phyloP scores from a whole-genome alignment of 2,329 filamentous ascomycete species.

The Polychaeton citri region DNA sequence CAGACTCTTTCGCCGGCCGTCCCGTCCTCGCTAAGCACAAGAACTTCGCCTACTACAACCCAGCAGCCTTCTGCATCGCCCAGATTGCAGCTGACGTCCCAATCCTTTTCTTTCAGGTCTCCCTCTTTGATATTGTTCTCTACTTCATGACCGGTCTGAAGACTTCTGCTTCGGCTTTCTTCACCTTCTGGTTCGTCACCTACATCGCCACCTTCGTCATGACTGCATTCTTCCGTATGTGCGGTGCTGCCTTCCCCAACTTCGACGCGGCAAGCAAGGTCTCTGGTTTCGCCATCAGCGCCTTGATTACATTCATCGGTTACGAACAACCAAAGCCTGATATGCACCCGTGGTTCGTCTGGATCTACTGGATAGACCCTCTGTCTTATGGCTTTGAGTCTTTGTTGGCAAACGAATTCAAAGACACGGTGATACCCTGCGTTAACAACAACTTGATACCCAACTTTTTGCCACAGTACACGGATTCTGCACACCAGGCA shows the following conservation, averaged over 20 bases:
- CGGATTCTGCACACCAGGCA: slow-evolving; percentile 18
- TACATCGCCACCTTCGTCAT: slow-evolving; percentile 29
- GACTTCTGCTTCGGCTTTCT: slow-evolving; percentile 40
- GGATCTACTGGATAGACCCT: slow-evolving; percentile 49
- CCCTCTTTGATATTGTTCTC: slow-evolving; percentile 42
- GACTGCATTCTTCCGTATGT: slow-evolving; percentile 32
- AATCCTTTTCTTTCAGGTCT: slow-evolving; percentile 45
- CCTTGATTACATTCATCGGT: slow-evolving; percentile 19
- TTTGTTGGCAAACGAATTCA: slow-evolving; percentile 42
- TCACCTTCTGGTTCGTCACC: slow-evolving; percentile 47
- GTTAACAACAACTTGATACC: slow-evolving; percentile 29
- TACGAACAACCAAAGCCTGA: slow-evolving; percentile 20
- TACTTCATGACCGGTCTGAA: slow-evolving; percentile 53
- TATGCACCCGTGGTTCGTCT: slow-evolving; percentile 39
- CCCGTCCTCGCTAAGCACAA: slow-evolving; percentile 34
- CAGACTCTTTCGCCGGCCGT: slow-evolving; percentile 33
- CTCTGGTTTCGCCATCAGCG: slow-evolving; percentile 16
- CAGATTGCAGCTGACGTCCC: slow-evolving; percentile 39
- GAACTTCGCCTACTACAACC: slow-evolving; percentile 26
- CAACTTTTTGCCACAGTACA: slow-evolving; percentile 24
- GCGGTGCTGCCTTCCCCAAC: slow-evolving; percentile 21
- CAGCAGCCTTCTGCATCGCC: slow-evolving; percentile 37
- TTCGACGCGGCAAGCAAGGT: slow-evolving; percentile 20
- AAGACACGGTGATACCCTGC: slow-evolving; percentile 44
- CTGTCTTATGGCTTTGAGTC: slow-evolving; percentile 19